Percentiles rank a stretch among this genome's conserved stretches.
Conservation (phyloP, 345 rosid genomes). For the Populus pruinosa region DNA sequence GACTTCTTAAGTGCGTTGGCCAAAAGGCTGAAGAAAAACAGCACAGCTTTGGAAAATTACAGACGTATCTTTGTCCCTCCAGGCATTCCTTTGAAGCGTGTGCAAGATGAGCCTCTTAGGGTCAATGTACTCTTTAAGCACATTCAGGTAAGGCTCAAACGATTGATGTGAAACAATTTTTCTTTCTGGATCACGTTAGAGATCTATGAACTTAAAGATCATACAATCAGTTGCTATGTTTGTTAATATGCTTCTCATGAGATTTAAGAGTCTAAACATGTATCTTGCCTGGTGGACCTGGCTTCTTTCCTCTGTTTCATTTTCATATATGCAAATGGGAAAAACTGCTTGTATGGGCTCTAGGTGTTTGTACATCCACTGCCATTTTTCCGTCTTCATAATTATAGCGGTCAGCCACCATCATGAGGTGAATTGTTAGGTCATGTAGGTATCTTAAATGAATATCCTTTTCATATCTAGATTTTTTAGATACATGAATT, state of each 20-base stretch:
- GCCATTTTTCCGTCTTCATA: neutral
- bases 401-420: neutral
- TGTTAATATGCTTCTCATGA: neutral
- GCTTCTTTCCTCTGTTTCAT: no score
- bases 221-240: neutral
- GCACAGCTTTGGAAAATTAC: constrained; percentile 59
- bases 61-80: constrained; percentile 56
- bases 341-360: neutral
- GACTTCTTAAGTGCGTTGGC: constrained; percentile 60
- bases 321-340: no score
- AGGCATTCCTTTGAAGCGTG: constrained; percentile 48
- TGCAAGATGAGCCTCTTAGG: constrained; percentile 55
- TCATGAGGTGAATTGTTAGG: neutral
- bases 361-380: neutral
- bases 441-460: no score
- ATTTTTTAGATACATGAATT: no score
- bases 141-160: constrained; percentile 51
- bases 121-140: constrained; percentile 68
- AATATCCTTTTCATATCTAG: no score
- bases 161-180: neutral
- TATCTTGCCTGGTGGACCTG: neutral
- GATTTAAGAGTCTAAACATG: neutral
- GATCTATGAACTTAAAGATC: neutral
- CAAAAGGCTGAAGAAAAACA: constrained; percentile 59
- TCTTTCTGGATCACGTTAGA: neutral